Conservation (phyloP, 495 filamentous ascomycete species). For the Hypoxylon subgilvum region DNA sequence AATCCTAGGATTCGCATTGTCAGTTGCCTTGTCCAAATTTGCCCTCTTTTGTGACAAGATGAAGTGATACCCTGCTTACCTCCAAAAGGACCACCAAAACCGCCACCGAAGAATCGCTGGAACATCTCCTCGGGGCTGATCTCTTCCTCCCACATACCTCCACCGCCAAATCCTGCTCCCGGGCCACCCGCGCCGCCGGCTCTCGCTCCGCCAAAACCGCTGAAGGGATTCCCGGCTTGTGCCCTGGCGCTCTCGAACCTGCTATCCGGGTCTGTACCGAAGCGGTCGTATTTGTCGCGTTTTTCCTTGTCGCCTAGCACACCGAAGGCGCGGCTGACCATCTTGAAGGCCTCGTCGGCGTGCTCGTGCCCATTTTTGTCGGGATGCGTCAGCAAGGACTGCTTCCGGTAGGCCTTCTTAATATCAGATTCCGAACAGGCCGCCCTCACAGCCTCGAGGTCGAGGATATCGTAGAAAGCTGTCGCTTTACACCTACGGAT, state of each 20-base stretch:
- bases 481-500: conserved; percentile 83
- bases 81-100: conserved; percentile 72
- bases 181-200: conserved; percentile 47
- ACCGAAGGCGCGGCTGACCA: conserved; percentile 92
- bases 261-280: conserved; percentile 89
- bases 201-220: conserved; percentile 65
- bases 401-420: conserved; percentile 94
- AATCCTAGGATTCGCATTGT: conserved; percentile 53
- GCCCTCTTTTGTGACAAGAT: background rate
- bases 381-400: conserved; percentile 87
- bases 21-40: background rate
- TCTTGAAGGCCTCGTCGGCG: conserved; percentile 97
- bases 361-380: conserved; percentile 98
- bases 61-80: conserved; percentile 27
- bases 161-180: conserved; percentile 53
- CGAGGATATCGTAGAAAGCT: conserved; percentile 90
- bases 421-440: conserved; percentile 78
- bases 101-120: conserved; percentile 89
- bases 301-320: conserved; percentile 93
- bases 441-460: conserved; percentile 62
- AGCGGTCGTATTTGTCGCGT: conserved; percentile 82
- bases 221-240: conserved; percentile 69
- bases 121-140: conserved; percentile 97
- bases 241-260: conserved; percentile 70
- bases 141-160: conserved; percentile 81